Evolutionary conservation across 2,329 filamentous ascomycete species (phyloP).

Genomic region (Capronia epimyces): DNA sequence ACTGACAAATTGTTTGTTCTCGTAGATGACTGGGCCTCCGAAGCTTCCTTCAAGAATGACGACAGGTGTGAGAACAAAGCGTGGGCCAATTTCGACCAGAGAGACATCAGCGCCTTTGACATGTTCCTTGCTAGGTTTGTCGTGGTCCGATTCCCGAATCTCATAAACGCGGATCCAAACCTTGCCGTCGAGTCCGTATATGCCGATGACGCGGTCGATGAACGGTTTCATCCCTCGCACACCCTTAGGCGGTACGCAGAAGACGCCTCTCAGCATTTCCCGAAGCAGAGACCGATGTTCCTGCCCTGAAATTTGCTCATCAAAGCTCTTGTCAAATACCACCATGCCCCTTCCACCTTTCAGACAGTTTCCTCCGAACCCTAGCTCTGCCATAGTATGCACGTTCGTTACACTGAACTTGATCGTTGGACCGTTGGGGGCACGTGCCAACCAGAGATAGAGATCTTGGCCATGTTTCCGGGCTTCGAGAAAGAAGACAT

Average conservation of each 20-base stretch:
- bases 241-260: slow-evolving; percentile 78
- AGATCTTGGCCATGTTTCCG: slow-evolving; percentile 83
- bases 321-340: slow-evolving; percentile 84
- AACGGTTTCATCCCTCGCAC: slow-evolving; percentile 92
- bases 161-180: slow-evolving; percentile 97
- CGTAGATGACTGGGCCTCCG: slow-evolving; percentile 92
- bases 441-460: slow-evolving; percentile 88
- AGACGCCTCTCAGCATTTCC: slow-evolving; percentile 82
- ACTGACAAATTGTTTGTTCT: slow-evolving; percentile 95
- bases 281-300: slow-evolving; percentile 56
- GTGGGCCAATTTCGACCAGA: slow-evolving; percentile 86
- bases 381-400: slow-evolving; percentile 93
- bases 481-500: slow-evolving; percentile 91
- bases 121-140: slow-evolving; percentile 33
- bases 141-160: slow-evolving; percentile 62
- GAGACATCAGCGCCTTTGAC: slow-evolving; percentile 55
- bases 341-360: slow-evolving; percentile 88
- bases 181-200: slow-evolving; percentile 85
- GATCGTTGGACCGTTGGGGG: slow-evolving; percentile 72
- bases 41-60: slow-evolving; percentile 93
- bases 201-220: slow-evolving; percentile 88
- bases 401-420: slow-evolving; percentile 56
- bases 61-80: slow-evolving; percentile 89
- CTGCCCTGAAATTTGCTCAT: slow-evolving; percentile 59
- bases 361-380: slow-evolving; percentile 94